Evolutionary conservation across 2,329 filamentous ascomycete species (phyloP), one percentile per base, ranked within the genome.

Genomic region (Aspergillus neotritici): DNA sequence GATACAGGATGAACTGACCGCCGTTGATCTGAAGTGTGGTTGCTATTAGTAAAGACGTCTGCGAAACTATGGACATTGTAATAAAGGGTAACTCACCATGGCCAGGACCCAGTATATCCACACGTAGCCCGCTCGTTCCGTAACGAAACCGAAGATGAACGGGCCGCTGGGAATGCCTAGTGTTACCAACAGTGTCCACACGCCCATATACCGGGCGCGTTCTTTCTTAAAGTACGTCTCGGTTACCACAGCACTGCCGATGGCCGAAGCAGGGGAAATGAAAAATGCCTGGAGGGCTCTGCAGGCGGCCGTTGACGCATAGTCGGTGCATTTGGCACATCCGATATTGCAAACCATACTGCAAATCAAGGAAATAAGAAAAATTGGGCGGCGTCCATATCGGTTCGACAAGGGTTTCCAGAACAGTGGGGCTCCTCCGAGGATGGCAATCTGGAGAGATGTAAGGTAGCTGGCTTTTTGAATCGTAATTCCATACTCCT

Each of bases 71-170:
- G 4, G 7, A 38, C 57, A 48, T 29, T 37, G 37, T n/a, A 32
- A 3, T 15, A 37, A 28, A n/a, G 15, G 15, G 3, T 25, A 25
- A 41, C 67, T 63, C 54, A 77, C 73, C 31, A 80, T 80, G 5
- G 76, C 75, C 7, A 80, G 63, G 16, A 75, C 71, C 70, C 73
- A 80, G 59, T 76, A 81, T 34, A 80, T 79, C 78, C 78, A 81
- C 7, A 72, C 66, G 46, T 76, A 80, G 0, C 75, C 73, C n/a
- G 72, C 69, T 12, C 74, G 69, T 44, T 74, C 64, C 1, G 73
- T 70, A 1, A 80, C 76, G 31, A 66, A 65, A 1, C 63, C 62
- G 12, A 66, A 63, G n/a, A 66, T 56, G 38, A 66, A 64, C 8
- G 63, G 63, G 1, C 61, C 62, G 21, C 65, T 53, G 1, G 73